Evolutionary conservation across 164 flowering plant genomes (phyloP).

Genomic region (Cinnamomum micranthum): DNA sequence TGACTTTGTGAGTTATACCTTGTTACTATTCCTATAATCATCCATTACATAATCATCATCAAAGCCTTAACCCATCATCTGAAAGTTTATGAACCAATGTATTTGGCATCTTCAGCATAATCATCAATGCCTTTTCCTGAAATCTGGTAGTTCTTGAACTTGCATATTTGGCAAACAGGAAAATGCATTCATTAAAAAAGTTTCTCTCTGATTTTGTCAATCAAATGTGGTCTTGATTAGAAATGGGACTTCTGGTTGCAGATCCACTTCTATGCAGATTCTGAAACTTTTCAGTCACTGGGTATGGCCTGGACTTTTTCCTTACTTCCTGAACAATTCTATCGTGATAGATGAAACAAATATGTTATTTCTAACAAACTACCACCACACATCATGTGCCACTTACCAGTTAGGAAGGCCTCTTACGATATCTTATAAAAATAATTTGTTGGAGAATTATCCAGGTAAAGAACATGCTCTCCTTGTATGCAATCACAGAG

Average conservation of each 20-base stretch:
- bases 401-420: no score
- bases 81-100: no score
- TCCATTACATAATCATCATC: no score
- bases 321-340: neutral
- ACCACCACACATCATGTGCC: neutral
- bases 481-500: constrained; percentile 67
- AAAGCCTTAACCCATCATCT: no score
- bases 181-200: neutral
- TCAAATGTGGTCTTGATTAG: neutral
- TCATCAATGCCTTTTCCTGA: no score
- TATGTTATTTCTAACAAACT: no score
- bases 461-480: constrained; percentile 95
- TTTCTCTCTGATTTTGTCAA: neutral
- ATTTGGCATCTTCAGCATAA: no score
- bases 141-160: no score
- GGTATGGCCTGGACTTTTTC: constrained; percentile 43
- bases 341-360: no score
- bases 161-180: neutral
- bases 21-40: no score
- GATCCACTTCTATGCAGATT: constrained; percentile 68
- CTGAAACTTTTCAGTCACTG: constrained; percentile 61
- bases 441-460: constrained; percentile 16
- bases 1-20: no score
- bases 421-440: neutral
- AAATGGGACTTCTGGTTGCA: constrained; percentile 34